phyloP scores from a whole-genome alignment of 2,329 filamentous ascomycete genomes.

The Trichoderma koningiopsis region DNA sequence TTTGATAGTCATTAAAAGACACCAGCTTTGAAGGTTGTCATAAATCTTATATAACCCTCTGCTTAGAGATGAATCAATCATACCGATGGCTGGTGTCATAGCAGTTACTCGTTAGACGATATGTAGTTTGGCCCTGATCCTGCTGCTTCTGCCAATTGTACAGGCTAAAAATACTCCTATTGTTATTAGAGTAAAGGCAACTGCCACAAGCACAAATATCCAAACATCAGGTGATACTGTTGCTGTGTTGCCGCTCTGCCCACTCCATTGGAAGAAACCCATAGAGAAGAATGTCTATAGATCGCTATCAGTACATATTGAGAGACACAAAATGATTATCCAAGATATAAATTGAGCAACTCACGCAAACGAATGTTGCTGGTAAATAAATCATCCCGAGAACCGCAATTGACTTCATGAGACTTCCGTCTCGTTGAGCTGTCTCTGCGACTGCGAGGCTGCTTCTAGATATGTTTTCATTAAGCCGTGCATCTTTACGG shows the following conservation, averaged over 20 bases:
- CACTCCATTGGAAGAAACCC: constrained; percentile 20
- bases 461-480: constrained; percentile 1
- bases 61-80: neutral
- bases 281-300: constrained; percentile 11
- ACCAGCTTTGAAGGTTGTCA: neutral
- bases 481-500: constrained; percentile 27
- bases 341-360: neutral
- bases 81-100: neutral
- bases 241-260: neutral
- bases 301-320: neutral
- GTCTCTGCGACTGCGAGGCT: constrained; percentile 25
- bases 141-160: neutral
- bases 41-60: neutral
- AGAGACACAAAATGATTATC: too few species aligned
- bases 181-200: neutral
- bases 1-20: neutral
- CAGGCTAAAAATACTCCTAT: neutral
- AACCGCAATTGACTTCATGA: constrained; percentile 29
- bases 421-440: constrained; percentile 26
- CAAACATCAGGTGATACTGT: constrained; percentile 8
- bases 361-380: constrained; percentile 34
- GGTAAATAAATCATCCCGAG: constrained; percentile 35
- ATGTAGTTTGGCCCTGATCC: neutral
- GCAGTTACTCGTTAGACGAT: neutral
- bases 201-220: constrained; percentile 1